Base-by-base conservation (phyloP, 345 rosid genomes). In the Trapa incisa region DNA sequence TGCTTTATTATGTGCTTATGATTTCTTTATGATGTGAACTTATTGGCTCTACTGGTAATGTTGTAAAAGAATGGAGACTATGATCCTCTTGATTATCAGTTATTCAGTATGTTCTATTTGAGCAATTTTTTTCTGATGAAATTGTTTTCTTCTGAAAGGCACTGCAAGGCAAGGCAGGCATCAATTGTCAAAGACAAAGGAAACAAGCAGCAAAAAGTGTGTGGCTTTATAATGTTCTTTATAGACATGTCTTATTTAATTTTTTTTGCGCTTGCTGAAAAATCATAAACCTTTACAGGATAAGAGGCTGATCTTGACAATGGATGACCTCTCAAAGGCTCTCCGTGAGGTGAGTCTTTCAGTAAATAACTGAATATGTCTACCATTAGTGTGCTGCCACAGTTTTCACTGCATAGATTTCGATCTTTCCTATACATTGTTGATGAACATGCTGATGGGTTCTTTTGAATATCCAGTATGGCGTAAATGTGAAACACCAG, bases 301-400 rank as follows among this genome's bases (percentile, higher is more conserved):
- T 38, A 94, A 93, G 73, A 90, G 96, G 41, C 81, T 85, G 57
- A 76, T 91, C 70, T 80, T 94, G 85, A 86, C 95, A 6, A 91
- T 91, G 96, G 96, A 93, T 2, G 99, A 94, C 71, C 88, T 91
- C 47, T 91, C 96, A 12, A 94, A 85, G 82, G 97, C 99, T 47
- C 62, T 94, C 71, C 86, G 71, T 32, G 97, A 88, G 87, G 97
- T 94, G 79, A 73, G 78, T 71, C 12, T 47, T 37, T 22, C 47
- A 33, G 4, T 15, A 58, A 33, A 58, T 33, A 32, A 0, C 37
- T 3, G 4, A 33, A 32, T 13, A 58, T 32, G 37, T 10, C 29
- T 22, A 37, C 35, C 63, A 8, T 58, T 33, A 8, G 5, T 13
- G 10, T 35, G 38, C 12, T 11, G 22, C 32, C 63, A 35, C 11